Evolutionary conservation across 2,329 filamentous ascomycete genomes (phyloP), one percentile per base, ranked within the genome.

Genomic region (Sclerotinia spermophila): DNA sequence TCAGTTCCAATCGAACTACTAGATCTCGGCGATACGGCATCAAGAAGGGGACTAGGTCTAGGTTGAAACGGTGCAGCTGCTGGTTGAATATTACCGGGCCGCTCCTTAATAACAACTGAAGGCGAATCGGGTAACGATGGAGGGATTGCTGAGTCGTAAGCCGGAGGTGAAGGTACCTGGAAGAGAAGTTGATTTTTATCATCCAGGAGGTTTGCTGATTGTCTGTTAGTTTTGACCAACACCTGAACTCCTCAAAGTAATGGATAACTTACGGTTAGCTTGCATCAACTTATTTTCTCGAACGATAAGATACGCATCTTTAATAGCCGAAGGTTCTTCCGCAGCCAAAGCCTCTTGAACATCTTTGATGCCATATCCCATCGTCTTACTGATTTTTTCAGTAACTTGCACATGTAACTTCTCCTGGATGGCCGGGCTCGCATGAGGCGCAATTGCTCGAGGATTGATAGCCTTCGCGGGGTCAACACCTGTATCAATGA

Each of bases 231-330:
- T 42, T 24, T 27, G n/a, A 53, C 5, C 6, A 44, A 48, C 19
- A 15, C 21, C 21, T 15, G 19, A 51, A 45, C 15, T 40, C 42
- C 40, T 30, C 19, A 2, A 59, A 27, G 35, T 33, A 45, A 69
- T 55, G 48, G 19, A 48, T 45, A 60, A 89, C 92, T 88, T 84
- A 96, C 93, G 94, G 80, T 94, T 97, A 69, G 90, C 90, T 80
- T 94, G 92, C 94, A 98, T 98, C 80, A 98, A 87, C 81, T 97
- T 96, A 80, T 98, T 98, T 81, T 99, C 96, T 68, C 95, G 89
- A 38, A 99, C 93, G 80, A 99, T 99, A 82, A 97, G 90, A 82
- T 98, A 99, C 1, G 96, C 96, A 82, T 99, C 96, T 82, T 99
- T 99, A 84, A 99, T 97, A 17, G 96, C 94, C 71, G 94, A 98